phyloP scores from a whole-genome alignment of 805 yeast species.

The Sugiyamaella floridensis region DNA sequence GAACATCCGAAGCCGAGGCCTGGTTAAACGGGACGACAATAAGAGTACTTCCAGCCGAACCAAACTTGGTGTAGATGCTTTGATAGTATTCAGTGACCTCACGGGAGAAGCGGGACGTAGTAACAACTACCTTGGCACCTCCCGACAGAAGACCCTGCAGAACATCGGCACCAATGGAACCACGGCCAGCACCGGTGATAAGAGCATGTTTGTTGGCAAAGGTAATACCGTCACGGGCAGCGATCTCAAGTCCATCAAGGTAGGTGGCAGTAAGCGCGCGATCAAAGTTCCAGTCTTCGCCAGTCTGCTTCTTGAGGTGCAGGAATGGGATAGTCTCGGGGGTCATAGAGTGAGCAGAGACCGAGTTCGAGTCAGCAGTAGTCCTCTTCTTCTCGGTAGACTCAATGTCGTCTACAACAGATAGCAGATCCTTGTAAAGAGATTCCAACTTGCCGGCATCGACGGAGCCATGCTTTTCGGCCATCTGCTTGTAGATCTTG shows the following conservation, averaged over 20 bases:
- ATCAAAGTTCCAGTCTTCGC: conserved; percentile 76
- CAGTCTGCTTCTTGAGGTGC: conserved; percentile 76
- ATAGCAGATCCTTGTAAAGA: conserved; percentile 35
- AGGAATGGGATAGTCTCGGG: conserved; percentile 78
- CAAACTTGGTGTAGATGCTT: conserved; percentile 82
- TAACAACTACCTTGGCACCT: conserved; percentile 95
- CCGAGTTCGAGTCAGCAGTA: conserved; percentile 32
- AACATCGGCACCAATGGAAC: conserved; percentile 96
- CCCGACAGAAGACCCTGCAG: conserved; percentile 92
- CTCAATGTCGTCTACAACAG: conserved; percentile 38
- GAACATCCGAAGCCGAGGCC: conserved; percentile 92
- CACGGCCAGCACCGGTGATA: conserved; percentile 98
- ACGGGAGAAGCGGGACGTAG: conserved; percentile 92
- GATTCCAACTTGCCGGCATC: conserved; percentile 42
- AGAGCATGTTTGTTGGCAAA: conserved; percentile 83
- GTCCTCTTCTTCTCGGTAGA: conserved; percentile 42
- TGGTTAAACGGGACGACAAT: conserved; percentile 98
- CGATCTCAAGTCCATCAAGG: conserved; percentile 85
- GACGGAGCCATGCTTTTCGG: conserved; percentile 58
- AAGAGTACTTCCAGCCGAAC: conserved; percentile 86
- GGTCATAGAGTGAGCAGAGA: conserved; percentile 19
- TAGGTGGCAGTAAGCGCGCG: conserved; percentile 66
- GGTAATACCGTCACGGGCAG: conserved; percentile 90
- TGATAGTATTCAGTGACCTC: conserved; percentile 94
- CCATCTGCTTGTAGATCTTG: conserved; percentile 72